Evolutionary conservation across 176 grass and related monocot genomes (phyloP).

Genomic region (Eragrostis nindensis): DNA sequence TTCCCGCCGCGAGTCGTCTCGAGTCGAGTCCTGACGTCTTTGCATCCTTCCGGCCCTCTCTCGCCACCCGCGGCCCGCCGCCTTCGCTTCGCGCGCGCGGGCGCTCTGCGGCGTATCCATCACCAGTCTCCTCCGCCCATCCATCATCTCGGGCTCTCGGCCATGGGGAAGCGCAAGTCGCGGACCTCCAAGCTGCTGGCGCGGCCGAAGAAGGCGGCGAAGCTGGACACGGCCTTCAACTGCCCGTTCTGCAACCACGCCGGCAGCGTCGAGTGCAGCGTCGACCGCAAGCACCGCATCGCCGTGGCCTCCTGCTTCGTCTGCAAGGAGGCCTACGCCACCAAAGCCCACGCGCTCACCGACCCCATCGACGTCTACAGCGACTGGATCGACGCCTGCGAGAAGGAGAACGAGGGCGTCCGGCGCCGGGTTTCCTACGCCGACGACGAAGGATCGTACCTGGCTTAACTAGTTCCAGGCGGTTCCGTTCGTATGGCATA

Average conservation of each 20-base stretch:
- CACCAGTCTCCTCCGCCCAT: too few relatives aligned
- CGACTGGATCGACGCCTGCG: slow-evolving; percentile 42
- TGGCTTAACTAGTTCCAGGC: neutral
- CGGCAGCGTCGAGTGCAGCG: slow-evolving; percentile 5
- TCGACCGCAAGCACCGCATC: slow-evolving; percentile 15
- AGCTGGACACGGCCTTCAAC: slow-evolving; percentile 22
- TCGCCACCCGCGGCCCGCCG: too few relatives aligned
- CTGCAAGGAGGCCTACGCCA: slow-evolving; percentile 36
- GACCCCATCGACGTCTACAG: slow-evolving; percentile 47
- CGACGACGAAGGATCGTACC: neutral
- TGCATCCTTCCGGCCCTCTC: too few relatives aligned
- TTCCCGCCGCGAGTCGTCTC: too few relatives aligned
- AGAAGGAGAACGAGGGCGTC: neutral
- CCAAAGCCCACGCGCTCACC: slow-evolving; percentile 32
- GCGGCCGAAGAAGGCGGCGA: slow-evolving; percentile 3
- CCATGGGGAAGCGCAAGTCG: slow-evolving; percentile 35
- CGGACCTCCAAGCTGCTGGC: neutral
- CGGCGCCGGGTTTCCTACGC: too few relatives aligned
- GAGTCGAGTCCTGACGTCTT: too few relatives aligned
- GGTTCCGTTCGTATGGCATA: neutral
- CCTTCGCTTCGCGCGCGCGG: too few relatives aligned
- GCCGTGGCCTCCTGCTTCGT: neutral
- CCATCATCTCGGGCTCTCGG: too few relatives aligned
- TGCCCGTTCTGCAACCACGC: slow-evolving; percentile 40
- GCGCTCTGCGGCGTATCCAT: too few relatives aligned